phyloP scores from a whole-genome alignment of 805 yeast species.

The Starmerella vitae region DNA sequence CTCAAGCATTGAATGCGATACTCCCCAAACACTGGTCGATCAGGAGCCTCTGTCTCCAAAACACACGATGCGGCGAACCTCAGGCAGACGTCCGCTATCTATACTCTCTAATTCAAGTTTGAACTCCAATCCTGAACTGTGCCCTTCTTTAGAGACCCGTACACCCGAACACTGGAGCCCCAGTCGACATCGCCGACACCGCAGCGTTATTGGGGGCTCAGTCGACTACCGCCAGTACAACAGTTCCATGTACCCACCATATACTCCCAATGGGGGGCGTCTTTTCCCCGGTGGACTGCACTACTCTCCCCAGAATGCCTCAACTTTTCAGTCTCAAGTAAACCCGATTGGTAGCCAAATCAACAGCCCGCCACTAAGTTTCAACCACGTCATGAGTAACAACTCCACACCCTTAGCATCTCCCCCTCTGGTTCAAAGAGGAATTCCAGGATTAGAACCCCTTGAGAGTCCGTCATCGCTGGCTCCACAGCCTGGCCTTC shows the following conservation, averaged over 20 bases:
- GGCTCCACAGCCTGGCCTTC: slow-evolving; percentile 14
- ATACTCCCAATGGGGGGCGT: neutral
- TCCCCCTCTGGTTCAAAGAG: neutral
- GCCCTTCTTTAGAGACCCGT: slow-evolving; percentile 4
- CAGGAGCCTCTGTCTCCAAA: slow-evolving; percentile 7
- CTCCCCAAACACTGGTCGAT: slow-evolving; percentile 1
- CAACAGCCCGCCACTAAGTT: neutral
- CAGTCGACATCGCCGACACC: slow-evolving; percentile 12
- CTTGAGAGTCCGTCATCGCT: neutral
- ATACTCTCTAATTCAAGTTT: slow-evolving; percentile 13
- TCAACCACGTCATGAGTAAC: neutral
- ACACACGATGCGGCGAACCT: slow-evolving; percentile 5
- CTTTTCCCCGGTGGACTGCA: neutral
- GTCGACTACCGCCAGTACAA: slow-evolving; percentile 9
- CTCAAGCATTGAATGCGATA: slow-evolving; percentile 3
- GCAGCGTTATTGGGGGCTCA: slow-evolving; percentile 13
- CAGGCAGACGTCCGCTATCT: slow-evolving; percentile 14
- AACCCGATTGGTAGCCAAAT: neutral
- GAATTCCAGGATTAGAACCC: neutral
- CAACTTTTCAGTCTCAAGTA: neutral
- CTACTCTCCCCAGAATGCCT: neutral
- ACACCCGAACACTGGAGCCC: slow-evolving; percentile 7
- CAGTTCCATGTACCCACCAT: neutral
- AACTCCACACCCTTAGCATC: neutral
- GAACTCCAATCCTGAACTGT: slow-evolving; percentile 12